Evolutionary conservation across 2,329 filamentous ascomycete genomes (phyloP).

Genomic region (Trichoderma afroharzianum): DNA sequence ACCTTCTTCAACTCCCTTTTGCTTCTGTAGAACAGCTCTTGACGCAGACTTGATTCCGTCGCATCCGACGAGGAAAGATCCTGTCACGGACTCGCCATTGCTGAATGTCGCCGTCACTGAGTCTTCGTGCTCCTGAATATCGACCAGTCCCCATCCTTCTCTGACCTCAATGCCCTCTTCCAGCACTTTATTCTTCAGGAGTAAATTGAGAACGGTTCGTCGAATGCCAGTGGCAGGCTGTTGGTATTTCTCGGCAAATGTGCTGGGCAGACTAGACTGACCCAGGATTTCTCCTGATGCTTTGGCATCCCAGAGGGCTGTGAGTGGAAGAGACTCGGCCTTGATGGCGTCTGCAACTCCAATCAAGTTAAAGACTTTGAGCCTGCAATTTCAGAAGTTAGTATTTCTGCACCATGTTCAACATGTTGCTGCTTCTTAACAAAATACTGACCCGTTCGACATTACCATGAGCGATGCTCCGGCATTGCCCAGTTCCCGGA

Average conservation of each 20-base stretch:
- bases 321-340: constrained; percentile 19
- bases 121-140: constrained; percentile 21
- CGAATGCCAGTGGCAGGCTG: constrained; percentile 24
- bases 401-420: not conserved
- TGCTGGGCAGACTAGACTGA: constrained; percentile 20
- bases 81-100: constrained; percentile 20
- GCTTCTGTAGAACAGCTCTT: constrained; percentile 18
- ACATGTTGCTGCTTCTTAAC: not conserved
- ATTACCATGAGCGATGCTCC: constrained; percentile 27
- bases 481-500: constrained; percentile 22
- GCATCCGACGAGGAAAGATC: constrained; percentile 25
- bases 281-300: constrained; percentile 22
- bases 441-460: constrained; percentile 23
- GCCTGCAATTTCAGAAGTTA: not conserved
- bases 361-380: constrained; percentile 25
- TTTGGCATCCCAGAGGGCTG: constrained; percentile 21
- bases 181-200: constrained; percentile 18
- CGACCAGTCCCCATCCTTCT: constrained; percentile 25
- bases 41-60: constrained; percentile 25
- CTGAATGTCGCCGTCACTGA: constrained; percentile 25
- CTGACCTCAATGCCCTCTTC: constrained; percentile 23
- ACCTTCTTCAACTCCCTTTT: constrained; percentile 18
- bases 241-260: constrained; percentile 21
- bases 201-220: constrained; percentile 23
- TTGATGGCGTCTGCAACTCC: constrained; percentile 19